phyloP scores from a whole-genome alignment of 805 yeast genomes.

The Nakazawaea siamensis region DNA sequence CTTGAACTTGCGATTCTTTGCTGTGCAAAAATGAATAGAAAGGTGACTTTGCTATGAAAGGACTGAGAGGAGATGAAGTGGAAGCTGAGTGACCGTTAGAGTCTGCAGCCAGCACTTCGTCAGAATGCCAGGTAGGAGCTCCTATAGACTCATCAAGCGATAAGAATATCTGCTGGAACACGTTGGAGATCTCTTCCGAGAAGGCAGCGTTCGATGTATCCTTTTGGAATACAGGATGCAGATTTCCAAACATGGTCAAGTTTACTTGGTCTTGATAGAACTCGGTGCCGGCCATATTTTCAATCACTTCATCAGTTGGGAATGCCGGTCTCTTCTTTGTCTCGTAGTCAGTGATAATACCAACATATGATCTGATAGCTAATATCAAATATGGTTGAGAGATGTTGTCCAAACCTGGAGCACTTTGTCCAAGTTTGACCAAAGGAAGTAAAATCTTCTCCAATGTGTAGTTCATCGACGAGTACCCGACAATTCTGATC shows the following conservation, averaged over 20 bases:
- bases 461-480: slow-evolving; percentile 69
- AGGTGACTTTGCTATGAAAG: slow-evolving; percentile 8
- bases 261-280: not conserved
- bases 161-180: slow-evolving; percentile 45
- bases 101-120: slow-evolving; percentile 11
- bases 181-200: slow-evolving; percentile 66
- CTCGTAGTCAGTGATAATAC: slow-evolving; percentile 59
- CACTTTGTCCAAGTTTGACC: slow-evolving; percentile 49
- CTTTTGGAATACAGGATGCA: slow-evolving; percentile 31
- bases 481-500: slow-evolving; percentile 70
- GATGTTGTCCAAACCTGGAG: slow-evolving; percentile 44
- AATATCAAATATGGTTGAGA: slow-evolving; percentile 66
- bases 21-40: slow-evolving; percentile 9
- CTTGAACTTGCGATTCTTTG: slow-evolving; percentile 3
- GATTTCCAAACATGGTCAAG: slow-evolving; percentile 15
- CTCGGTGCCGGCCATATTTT: not conserved
- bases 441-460: slow-evolving; percentile 74
- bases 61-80: slow-evolving; percentile 14
- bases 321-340: slow-evolving; percentile 58
- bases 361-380: slow-evolving; percentile 62
- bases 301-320: slow-evolving; percentile 48
- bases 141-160: slow-evolving; percentile 58
- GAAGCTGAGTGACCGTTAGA: slow-evolving; percentile 10
- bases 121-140: slow-evolving; percentile 21
- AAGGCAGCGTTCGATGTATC: slow-evolving; percentile 37